Evolutionary conservation across 2,329 filamentous ascomycete genomes (phyloP).

Genomic region (Colletotrichum sp.): DNA sequence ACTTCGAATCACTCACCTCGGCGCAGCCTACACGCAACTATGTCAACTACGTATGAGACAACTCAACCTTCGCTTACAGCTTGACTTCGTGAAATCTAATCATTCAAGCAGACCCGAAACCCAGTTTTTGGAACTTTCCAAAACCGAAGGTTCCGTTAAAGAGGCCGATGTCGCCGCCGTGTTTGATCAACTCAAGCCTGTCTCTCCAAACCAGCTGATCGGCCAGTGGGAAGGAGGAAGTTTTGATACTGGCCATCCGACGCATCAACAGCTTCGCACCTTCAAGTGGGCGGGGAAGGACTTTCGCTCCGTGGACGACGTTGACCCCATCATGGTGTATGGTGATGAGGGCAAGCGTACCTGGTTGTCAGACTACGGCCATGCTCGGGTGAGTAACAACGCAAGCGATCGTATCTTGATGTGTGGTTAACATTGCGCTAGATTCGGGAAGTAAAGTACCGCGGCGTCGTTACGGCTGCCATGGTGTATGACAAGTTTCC

Average conservation of each 20-base stretch:
- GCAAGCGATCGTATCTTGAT: background rate
- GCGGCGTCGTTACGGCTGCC: slow-evolving; percentile 28
- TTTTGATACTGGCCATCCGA: slow-evolving; percentile 29
- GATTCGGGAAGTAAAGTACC: slow-evolving; percentile 27
- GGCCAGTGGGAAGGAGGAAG: slow-evolving; percentile 32
- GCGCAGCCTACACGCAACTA: background rate
- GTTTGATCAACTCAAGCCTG: slow-evolving; percentile 24
- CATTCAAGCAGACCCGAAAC: background rate
- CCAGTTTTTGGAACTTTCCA: background rate
- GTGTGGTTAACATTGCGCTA: background rate
- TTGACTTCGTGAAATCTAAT: background rate
- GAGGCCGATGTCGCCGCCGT: background rate
- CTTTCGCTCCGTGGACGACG: slow-evolving; percentile 31
- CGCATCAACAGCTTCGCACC: slow-evolving; percentile 23
- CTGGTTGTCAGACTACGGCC: slow-evolving; percentile 12
- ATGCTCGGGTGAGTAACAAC: slow-evolving; percentile 7
- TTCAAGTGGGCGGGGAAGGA: slow-evolving; percentile 35
- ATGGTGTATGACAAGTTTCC: slow-evolving; percentile 33
- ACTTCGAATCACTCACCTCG: rapidly evolving
- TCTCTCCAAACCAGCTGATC: slow-evolving; percentile 27
- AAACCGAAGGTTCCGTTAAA: background rate
- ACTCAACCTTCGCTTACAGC: background rate
- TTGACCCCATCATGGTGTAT: slow-evolving; percentile 32
- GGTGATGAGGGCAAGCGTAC: slow-evolving; percentile 16
- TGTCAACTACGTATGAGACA: background rate